Evolutionary conservation across 305 asterid genomes (phyloP).

Genomic region (Euphrasia arctica): DNA sequence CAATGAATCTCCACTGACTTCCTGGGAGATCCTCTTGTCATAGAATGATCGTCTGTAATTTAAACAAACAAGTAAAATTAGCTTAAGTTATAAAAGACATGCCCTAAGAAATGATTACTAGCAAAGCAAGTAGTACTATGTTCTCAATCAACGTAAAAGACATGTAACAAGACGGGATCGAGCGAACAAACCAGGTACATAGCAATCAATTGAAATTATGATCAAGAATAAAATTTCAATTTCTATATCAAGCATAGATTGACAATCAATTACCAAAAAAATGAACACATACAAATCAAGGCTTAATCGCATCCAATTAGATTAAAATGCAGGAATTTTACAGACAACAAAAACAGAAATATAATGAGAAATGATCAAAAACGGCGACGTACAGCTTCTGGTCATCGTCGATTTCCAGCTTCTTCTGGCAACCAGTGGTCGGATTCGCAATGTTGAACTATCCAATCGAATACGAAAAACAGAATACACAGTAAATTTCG

Average conservation of each 20-base stretch:
- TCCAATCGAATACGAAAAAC: not conserved
- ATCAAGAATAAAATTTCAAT: not conserved
- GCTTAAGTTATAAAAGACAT: not conserved
- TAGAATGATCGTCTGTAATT: conserved; percentile 36
- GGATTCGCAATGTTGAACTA: conserved; percentile 52
- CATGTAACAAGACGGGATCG: not conserved
- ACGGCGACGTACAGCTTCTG: conserved; percentile 35
- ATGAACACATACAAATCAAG: not conserved
- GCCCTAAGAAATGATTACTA: not conserved
- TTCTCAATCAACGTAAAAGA: no score
- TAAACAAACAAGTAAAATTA: not conserved
- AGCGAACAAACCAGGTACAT: not conserved
- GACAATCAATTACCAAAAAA: not conserved
- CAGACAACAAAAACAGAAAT: not conserved
- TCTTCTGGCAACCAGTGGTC: conserved; percentile 50
- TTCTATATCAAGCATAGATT: not conserved
- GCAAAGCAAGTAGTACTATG: no score
- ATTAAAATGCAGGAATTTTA: not conserved
- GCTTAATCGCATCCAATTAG: not conserved
- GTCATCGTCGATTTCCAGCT: conserved; percentile 49
- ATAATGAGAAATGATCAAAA: not conserved
- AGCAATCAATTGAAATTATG: no score
- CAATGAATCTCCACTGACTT: conserved; percentile 42
- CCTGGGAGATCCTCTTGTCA: conserved; percentile 50
- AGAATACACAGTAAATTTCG: not conserved